These are phyloP conservation scores for Aquilaria malaccensis DNA, from an alignment of 345 rosid species.

Conservation along the genomic window DNA sequence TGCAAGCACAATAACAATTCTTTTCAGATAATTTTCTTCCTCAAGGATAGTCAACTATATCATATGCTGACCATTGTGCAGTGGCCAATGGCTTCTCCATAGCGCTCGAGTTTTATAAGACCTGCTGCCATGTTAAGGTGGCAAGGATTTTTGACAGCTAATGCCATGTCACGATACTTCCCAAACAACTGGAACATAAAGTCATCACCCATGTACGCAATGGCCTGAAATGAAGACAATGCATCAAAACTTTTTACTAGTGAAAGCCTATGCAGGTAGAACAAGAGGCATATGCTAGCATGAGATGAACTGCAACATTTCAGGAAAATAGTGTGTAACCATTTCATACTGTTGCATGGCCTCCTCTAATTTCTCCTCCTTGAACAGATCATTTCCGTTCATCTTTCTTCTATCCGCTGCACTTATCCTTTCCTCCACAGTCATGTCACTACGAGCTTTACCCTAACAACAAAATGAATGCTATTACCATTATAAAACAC, in stretches of 20 bases:
- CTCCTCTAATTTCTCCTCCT: slow-evolving; percentile 80
- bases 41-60: not conserved
- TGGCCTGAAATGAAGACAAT: slow-evolving; percentile 43
- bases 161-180: slow-evolving; percentile 92
- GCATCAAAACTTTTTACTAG: slow-evolving; percentile 17
- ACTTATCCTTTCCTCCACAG: slow-evolving; percentile 95
- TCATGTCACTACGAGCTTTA: slow-evolving; percentile 90
- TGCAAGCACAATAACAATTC: slow-evolving; percentile 16
- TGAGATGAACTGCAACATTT: not conserved
- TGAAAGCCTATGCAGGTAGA: not conserved
- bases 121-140: slow-evolving; percentile 94
- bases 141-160: slow-evolving; percentile 97
- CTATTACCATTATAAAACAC: no score
- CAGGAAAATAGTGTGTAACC: slow-evolving; percentile 44
- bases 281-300: slow-evolving; percentile 1
- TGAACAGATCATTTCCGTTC: slow-evolving; percentile 83
- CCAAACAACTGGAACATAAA: slow-evolving; percentile 98
- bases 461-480: slow-evolving; percentile 38
- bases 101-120: slow-evolving; percentile 72
- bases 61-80: slow-evolving; percentile 59
- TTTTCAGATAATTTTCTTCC: not conserved
- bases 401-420: slow-evolving; percentile 89
- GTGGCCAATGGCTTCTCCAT: slow-evolving; percentile 81
- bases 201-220: slow-evolving; percentile 92
- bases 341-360: slow-evolving; percentile 99